Evolutionary conservation across 2,329 filamentous ascomycete species (phyloP).

Genomic region (Fusarium staphyleae): DNA sequence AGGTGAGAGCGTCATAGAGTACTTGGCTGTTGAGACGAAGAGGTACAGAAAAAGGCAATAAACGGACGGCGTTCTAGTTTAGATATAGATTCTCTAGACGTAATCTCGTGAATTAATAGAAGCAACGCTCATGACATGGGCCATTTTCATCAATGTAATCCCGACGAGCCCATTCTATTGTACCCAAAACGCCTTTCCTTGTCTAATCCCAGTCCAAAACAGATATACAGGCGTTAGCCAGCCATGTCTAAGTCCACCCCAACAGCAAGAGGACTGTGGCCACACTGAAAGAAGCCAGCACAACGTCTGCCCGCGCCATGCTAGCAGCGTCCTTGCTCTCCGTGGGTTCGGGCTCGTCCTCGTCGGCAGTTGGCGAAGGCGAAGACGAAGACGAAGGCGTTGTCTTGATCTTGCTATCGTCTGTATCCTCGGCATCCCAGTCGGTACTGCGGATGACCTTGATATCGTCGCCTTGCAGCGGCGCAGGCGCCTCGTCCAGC

Average conservation of each 20-base stretch:
- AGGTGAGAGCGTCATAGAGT: slow-evolving; percentile 48
- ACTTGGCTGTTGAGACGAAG: neutral
- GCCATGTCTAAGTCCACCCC: slow-evolving; percentile 23
- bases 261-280: slow-evolving; percentile 30
- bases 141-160: slow-evolving; percentile 20
- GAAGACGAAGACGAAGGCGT: slow-evolving; percentile 18
- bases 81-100: slow-evolving; percentile 33
- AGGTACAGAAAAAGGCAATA: slow-evolving; percentile 4
- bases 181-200: slow-evolving; percentile 24
- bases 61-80: slow-evolving; percentile 34
- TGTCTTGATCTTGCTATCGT: slow-evolving; percentile 23
- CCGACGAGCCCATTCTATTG: slow-evolving; percentile 16
- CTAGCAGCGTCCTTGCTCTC: slow-evolving; percentile 33
- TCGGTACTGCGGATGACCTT: slow-evolving; percentile 49
- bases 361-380: slow-evolving; percentile 9
- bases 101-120: slow-evolving; percentile 41
- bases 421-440: slow-evolving; percentile 27
- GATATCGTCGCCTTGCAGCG: slow-evolving; percentile 57
- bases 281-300: slow-evolving; percentile 34
- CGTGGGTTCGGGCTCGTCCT: slow-evolving; percentile 22
- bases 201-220: slow-evolving; percentile 21
- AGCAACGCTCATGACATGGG: slow-evolving; percentile 26
- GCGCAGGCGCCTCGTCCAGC: slow-evolving; percentile 51
- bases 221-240: slow-evolving; percentile 7
- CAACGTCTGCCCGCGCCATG: slow-evolving; percentile 20